A percentile compares a stretch with the other conserved stretches of the same genome.
These are phyloP conservation scores for Penicillium sp. DNA, from an alignment of 2,329 filamentous ascomycete genomes.

Conservation along the genomic window DNA sequence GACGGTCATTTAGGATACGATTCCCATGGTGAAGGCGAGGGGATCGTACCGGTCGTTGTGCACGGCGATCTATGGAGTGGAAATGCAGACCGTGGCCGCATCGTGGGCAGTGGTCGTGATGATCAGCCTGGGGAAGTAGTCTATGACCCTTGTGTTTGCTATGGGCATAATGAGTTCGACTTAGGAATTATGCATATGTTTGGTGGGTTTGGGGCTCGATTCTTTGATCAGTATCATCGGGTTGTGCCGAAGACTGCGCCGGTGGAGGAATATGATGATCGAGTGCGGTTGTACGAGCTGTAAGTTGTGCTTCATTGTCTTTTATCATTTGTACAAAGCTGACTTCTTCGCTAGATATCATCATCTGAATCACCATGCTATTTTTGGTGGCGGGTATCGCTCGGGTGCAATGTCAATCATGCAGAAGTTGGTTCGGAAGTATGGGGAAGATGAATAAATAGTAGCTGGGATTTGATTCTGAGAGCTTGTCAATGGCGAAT, in stretches of 20 bases:
- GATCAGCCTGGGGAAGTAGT: conserved; percentile 69
- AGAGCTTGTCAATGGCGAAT: not conserved
- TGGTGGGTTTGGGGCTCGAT: conserved; percentile 73
- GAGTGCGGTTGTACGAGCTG: conserved; percentile 78
- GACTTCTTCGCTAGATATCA: conserved; percentile 65
- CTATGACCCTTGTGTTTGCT: conserved; percentile 78
- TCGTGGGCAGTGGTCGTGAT: conserved; percentile 48
- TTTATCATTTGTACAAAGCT: conserved; percentile 1
- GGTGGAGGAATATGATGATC: conserved; percentile 78
- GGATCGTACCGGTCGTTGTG: conserved; percentile 73
- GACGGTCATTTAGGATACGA: conserved; percentile 62
- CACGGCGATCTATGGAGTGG: conserved; percentile 96
- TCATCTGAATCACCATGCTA: conserved; percentile 81
- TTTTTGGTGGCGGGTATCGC: conserved; percentile 80
- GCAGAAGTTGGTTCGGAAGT: conserved; percentile 70
- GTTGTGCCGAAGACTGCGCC: conserved; percentile 79
- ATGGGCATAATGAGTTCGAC: conserved; percentile 87
- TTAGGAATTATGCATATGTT: conserved; percentile 97
- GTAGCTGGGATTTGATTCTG: not conserved
- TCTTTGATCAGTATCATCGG: conserved; percentile 75
- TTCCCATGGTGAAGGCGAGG: conserved; percentile 46
- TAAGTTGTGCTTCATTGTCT: conserved; percentile 47
- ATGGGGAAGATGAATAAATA: conserved; percentile 46
- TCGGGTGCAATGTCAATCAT: conserved; percentile 77
- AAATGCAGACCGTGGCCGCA: conserved; percentile 69